Base-by-base conservation (phyloP, 768 basidiomycete genomes). In the Kwoniella dendrophila region DNA sequence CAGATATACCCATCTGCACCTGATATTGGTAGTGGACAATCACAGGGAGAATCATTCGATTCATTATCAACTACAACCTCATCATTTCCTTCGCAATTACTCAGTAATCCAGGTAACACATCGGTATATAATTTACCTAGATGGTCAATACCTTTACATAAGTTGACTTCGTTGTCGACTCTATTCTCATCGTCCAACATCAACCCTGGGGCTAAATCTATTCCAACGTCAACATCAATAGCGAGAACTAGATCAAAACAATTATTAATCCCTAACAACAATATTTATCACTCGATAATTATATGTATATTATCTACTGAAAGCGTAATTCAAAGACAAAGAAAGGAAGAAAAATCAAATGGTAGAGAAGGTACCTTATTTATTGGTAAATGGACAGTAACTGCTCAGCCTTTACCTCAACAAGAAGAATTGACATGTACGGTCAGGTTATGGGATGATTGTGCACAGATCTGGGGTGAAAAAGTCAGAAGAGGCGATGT, bases 371-470 rank as follows among this genome's bases (percentile, higher is more conserved):
- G 69, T 2, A 63, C 62, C 4, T 41, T 73, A 8, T 68, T 62
- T 62, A 62, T 75, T 18, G 74, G 66, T 1, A 62, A 47, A 29
- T 75, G 74, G 74, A 56, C 34, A 14, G 60, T 75, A 12, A 63
- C 58, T 49, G 64, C 63, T 29, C 62, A 60, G 10, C 49, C 56
- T 6, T 10, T 20, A 7, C 7, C 54, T 7, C 36, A 36, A 29
- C 22, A 36, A 29, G 38, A 27, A 6, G 67, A 60, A 24, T 55
- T 67, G 0, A 65, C 64, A 18, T 66, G 67, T 43, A 33, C 26
- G 12, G 72, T 75, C 8, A 67, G 67, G 51, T 59, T 73, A 1
- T 75, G 74, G 74, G 74, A 69, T n/a, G 53, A 52, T 3, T 60
- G 59, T 29, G 74, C 74, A 3, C 52, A 57, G 53, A 68, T 71